Evolutionary conservation across 2,329 filamentous ascomycete species (phyloP), one percentile per base, ranked within the genome.

Genomic region (Diaporthe humulicola): DNA sequence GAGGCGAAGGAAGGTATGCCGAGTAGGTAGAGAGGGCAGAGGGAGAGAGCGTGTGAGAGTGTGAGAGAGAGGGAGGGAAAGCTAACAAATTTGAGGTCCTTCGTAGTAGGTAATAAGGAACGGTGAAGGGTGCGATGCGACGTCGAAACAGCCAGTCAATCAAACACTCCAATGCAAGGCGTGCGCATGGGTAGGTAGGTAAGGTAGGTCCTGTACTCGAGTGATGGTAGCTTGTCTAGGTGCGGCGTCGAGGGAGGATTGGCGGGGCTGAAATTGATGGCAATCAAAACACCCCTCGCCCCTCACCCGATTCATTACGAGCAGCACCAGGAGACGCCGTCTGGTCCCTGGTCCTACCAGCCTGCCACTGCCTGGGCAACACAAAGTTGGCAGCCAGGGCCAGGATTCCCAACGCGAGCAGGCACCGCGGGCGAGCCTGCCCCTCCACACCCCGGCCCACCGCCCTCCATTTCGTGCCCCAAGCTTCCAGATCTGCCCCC

Each of bases 251-350:
- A 52, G 33, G 48, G 57, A 61, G 52, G 70, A 42, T 56, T 72
- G 70, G 70, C 70, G 57, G 57, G 30, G 70, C 58, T 72, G 70
- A 60, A 72, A 72, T 64, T 72, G 70, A 72, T 61, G 70, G 70
- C 70, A 72, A 72, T 72, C 70, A 72, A 72, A 72, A 56, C 70
- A 54, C n/a, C 64, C 64, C 48, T 69, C 64, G 64, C 64, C 70
- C 70, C 70, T 72, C 70, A 52, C 50, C 70, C 19, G 57, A 42
- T 64, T 61, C 58, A 72, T 72, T 72, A 64, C 28, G 70, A 72
- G 57, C 45, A 64, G 70, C 57, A 30, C n/a, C 45, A 38, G 45
- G 45, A 52, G 45, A 38, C 28, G 58, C 28, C 38, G 22, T n/a
- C 52, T 25, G 36, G 25, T 60, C 67, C 52, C 67, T 70, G 67